Percentiles rank a stretch among this genome's conserved stretches.
Conservation (phyloP, 2,329 filamentous ascomycete genomes). For the Claviceps maximensis region DNA sequence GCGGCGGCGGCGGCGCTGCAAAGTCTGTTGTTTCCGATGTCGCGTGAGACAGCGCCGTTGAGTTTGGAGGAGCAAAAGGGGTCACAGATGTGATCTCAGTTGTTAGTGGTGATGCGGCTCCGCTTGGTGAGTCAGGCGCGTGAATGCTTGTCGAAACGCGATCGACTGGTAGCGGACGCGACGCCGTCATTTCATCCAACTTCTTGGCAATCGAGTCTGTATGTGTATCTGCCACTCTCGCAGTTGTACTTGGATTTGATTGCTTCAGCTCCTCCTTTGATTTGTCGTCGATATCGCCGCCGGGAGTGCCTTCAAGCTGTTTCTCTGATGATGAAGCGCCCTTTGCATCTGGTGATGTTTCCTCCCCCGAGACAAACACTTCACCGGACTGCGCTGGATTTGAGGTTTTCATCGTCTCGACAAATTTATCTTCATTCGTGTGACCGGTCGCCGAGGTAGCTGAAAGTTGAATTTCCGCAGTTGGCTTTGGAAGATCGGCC, state of each 20-base stretch:
- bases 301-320: background rate
- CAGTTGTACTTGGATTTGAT: background rate
- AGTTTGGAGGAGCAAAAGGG: constrained; percentile 10
- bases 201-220: background rate
- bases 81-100: background rate
- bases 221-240: background rate
- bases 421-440: constrained; percentile 1
- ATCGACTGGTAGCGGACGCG: background rate
- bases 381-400: background rate
- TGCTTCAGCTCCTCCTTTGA: background rate
- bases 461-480: background rate
- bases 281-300: background rate
- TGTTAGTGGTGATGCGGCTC: background rate
- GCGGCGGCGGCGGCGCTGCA: constrained; percentile 10
- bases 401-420: background rate
- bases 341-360: background rate
- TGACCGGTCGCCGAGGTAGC: background rate
- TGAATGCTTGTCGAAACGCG: background rate
- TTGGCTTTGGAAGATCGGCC: background rate
- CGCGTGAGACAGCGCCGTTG: constrained; percentile 6
- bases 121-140: background rate
- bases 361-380: background rate
- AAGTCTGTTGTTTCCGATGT: constrained; percentile 9
- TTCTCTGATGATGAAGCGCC: background rate
- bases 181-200: background rate